A percentile compares a stretch with the other conserved stretches of the same genome.
Evolutionary conservation across 257 asterid genomes (phyloP).

Genomic region (Thymus mandschuricus): DNA sequence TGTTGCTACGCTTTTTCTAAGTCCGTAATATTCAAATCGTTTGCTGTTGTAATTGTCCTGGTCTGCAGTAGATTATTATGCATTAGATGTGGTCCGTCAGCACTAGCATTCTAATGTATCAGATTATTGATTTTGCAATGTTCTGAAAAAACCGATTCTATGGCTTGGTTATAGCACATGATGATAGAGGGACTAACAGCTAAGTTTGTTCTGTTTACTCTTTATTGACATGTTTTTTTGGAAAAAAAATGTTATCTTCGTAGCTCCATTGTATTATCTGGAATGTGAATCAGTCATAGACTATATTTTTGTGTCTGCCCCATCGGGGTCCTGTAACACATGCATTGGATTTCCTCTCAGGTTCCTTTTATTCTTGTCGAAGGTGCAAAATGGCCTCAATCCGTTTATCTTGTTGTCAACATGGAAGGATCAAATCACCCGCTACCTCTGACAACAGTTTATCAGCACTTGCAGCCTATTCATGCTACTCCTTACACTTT

Average conservation of each 20-base stretch:
- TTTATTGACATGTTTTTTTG: neutral
- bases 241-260: neutral
- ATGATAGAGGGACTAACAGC: neutral
- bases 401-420: slow-evolving; percentile 70
- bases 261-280: neutral
- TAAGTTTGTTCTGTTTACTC: slow-evolving; percentile 2
- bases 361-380: slow-evolving; percentile 89
- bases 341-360: slow-evolving; percentile 41
- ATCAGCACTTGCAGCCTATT: slow-evolving; percentile 72
- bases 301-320: neutral
- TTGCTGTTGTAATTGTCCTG: neutral
- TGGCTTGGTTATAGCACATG: slow-evolving; percentile 8
- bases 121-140: slow-evolving; percentile 4
- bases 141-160: neutral
- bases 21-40: neutral
- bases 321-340: slow-evolving; percentile 29
- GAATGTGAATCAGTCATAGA: neutral
- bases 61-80: slow-evolving; percentile 8
- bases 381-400: slow-evolving; percentile 55
- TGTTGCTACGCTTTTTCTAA: slow-evolving; percentile 12
- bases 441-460: slow-evolving; percentile 75
- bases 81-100: slow-evolving; percentile 10
- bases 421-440: slow-evolving; percentile 89
- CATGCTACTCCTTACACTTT: slow-evolving; percentile 71
- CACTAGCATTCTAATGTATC: neutral